phyloP scores from a whole-genome alignment of 169 alveolate genomes.

The Plasmodium gallinaceum region DNA sequence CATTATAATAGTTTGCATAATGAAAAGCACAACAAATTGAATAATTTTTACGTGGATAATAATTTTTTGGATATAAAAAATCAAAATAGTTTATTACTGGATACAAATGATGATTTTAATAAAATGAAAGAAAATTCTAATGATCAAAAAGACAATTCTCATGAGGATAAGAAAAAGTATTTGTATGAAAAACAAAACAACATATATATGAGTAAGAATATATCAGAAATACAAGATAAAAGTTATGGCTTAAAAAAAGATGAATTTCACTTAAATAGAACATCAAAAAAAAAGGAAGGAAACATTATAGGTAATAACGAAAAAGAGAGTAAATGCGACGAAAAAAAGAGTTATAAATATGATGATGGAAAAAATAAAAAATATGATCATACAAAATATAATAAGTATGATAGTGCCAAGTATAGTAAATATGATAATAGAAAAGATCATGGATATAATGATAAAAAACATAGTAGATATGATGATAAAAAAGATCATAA shows the following conservation, averaged over 20 bases:
- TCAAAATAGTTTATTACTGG: too few species aligned
- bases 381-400: not conserved
- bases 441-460: not conserved
- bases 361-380: not conserved
- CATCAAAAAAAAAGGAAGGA: slow-evolving; percentile 4
- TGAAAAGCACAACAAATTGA: too few species aligned
- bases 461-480: not conserved
- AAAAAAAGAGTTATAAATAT: not conserved
- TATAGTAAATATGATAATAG: not conserved
- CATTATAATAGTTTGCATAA: not conserved
- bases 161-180: not conserved
- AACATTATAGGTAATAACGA: not conserved
- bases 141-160: not conserved
- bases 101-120: too few species aligned
- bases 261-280: slow-evolving; percentile 9
- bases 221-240: not conserved
- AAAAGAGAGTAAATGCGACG: not conserved
- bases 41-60: too few species aligned
- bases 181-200: not conserved
- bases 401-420: not conserved
- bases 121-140: too few species aligned
- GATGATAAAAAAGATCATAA: not conserved
- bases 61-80: too few species aligned
- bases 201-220: slow-evolving; percentile 3
- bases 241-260: not conserved